These are phyloP conservation scores for Viridothelium virens DNA, from an alignment of 495 filamentous ascomycete species.

Conservation along the genomic window DNA sequence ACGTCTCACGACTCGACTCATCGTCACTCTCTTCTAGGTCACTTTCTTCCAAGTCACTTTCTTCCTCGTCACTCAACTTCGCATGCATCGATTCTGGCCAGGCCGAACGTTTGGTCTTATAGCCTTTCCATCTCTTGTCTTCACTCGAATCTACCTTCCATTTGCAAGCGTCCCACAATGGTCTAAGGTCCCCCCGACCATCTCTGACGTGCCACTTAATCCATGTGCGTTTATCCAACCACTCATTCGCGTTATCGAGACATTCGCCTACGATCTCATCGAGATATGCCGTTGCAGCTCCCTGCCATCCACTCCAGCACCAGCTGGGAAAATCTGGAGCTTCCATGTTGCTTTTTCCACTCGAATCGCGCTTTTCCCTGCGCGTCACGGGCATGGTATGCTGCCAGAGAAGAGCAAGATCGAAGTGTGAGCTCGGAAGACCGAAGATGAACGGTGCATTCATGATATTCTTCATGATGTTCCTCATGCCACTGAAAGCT, in stretches of 20 bases:
- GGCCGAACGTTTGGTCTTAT: not conserved
- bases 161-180: constrained; percentile 23
- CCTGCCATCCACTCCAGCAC: constrained; percentile 36
- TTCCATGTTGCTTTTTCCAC: not conserved
- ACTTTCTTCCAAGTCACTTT: not conserved
- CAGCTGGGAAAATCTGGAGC: constrained; percentile 30
- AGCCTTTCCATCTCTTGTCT: constrained; percentile 14
- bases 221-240: constrained; percentile 36
- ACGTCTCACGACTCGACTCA: too few relatives aligned
- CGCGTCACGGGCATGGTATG: constrained; percentile 8
- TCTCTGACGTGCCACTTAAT: constrained; percentile 35
- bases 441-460: constrained; percentile 24
- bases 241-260: constrained; percentile 28
- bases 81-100: too few relatives aligned
- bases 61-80: not conserved
- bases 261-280: constrained; percentile 21
- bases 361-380: not conserved
- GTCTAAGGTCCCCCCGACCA: constrained; percentile 28
- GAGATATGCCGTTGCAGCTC: constrained; percentile 24
- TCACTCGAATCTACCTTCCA: not conserved
- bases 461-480: constrained; percentile 22
- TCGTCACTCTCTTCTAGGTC: not conserved
- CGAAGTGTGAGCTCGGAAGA: constrained; percentile 33
- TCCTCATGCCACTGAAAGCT: constrained; percentile 30
- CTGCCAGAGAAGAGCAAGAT: constrained; percentile 31